Conservation (phyloP, 2,329 filamentous ascomycete genomes). For the Fusarium armeniacum region DNA sequence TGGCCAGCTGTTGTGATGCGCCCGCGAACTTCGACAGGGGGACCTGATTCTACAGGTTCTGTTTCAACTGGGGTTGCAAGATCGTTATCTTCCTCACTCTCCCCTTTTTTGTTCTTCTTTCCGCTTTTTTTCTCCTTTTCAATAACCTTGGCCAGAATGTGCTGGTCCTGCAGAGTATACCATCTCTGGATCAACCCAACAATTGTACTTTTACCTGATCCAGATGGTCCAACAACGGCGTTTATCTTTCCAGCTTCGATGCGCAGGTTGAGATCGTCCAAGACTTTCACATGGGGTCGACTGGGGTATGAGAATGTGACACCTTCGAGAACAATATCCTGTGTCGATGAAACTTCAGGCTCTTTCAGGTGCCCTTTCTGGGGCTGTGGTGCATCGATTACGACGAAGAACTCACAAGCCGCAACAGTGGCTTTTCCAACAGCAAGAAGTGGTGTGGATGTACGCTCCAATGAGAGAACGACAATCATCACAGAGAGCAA, state of each 20-base stretch:
- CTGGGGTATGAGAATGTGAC: slow-evolving; percentile 82
- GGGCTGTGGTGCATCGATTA: slow-evolving; percentile 64
- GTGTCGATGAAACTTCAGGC: slow-evolving; percentile 56
- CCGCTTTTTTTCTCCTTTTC: slow-evolving; percentile 63
- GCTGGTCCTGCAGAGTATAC: slow-evolving; percentile 73
- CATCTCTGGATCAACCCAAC: slow-evolving; percentile 79
- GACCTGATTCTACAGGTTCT: slow-evolving; percentile 57
- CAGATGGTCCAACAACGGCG: slow-evolving; percentile 80
- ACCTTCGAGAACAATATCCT: slow-evolving; percentile 66
- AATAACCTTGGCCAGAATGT: slow-evolving; percentile 64
- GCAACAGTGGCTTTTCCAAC: slow-evolving; percentile 70
- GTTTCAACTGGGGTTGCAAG: slow-evolving; percentile 50
- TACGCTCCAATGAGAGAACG: slow-evolving; percentile 68
- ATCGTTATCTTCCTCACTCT: slow-evolving; percentile 50
- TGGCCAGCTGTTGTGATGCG: slow-evolving; percentile 67
- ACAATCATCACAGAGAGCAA: slow-evolving; percentile 72
- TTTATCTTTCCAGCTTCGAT: slow-evolving; percentile 76
- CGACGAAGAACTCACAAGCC: slow-evolving; percentile 69
- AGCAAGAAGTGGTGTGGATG: slow-evolving; percentile 71
- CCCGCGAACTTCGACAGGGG: slow-evolving; percentile 61
- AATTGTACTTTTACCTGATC: slow-evolving; percentile 81
- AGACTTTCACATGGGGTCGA: slow-evolving; percentile 72
- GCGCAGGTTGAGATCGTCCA: slow-evolving; percentile 70
- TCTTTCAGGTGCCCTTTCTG: slow-evolving; percentile 54
- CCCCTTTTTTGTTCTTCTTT: slow-evolving; percentile 58